These are phyloP conservation scores for Rehmannia glutinosa DNA, from an alignment of 257 asterid genomes.

Conservation along the genomic window DNA sequence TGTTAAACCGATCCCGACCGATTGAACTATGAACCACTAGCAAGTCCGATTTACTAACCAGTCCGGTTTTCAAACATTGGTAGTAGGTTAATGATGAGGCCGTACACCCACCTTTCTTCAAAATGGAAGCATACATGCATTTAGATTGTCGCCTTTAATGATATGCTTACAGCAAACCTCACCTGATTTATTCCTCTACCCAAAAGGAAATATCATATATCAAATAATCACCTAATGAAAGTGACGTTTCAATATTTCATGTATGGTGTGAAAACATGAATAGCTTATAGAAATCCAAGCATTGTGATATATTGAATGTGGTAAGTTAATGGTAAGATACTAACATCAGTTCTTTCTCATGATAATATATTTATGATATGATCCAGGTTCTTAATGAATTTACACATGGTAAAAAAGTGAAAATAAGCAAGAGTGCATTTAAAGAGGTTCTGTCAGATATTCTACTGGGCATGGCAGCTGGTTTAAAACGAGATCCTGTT, in stretches of 20 bases:
- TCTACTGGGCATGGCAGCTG: constrained; percentile 93
- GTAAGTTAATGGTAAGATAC: neutral
- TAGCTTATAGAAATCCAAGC: too few relatives aligned
- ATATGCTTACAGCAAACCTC: neutral
- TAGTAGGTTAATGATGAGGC: neutral
- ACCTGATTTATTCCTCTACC: neutral
- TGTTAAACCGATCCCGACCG: too few relatives aligned
- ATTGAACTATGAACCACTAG: too few relatives aligned
- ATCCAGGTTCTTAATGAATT: constrained; percentile 82
- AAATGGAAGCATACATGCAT: neutral
- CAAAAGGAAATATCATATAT: neutral
- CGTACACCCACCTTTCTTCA: neutral
- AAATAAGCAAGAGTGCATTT: constrained; percentile 67
- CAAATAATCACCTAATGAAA: neutral
- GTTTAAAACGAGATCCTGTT: constrained; percentile 84
- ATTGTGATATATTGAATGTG: too few relatives aligned
- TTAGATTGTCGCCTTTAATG: neutral
- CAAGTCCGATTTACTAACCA: too few relatives aligned
- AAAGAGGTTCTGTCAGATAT: constrained; percentile 79
- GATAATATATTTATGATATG: neutral
- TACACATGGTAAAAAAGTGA: constrained; percentile 68
- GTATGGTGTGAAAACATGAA: neutral
- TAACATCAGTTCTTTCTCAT: neutral
- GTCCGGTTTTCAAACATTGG: too few relatives aligned
- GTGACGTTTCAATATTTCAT: neutral